Evolutionary conservation across 352 stramenopile genomes (phyloP).

Genomic region (Globisporangium apiculatum): DNA sequence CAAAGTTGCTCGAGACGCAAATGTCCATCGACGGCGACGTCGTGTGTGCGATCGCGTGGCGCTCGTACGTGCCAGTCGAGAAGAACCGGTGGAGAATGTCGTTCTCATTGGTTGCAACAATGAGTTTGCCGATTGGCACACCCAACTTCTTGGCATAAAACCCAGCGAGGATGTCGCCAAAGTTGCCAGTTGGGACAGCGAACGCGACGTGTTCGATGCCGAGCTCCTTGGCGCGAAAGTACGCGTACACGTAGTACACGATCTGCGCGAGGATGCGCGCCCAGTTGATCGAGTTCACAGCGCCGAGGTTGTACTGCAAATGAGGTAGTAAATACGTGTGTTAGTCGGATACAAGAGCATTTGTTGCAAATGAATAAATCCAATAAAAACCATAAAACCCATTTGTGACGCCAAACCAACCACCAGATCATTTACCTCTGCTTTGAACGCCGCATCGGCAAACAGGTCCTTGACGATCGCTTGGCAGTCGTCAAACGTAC

Average conservation of each 20-base stretch:
- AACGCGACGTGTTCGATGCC: conserved; percentile 84
- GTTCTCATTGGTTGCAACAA: conserved; percentile 99
- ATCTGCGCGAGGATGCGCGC: conserved; percentile 98
- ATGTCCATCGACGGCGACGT: conserved; percentile 99
- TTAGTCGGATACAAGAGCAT: no score
- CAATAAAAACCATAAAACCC: background rate
- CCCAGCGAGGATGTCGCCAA: conserved; percentile 97
- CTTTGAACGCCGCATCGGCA: conserved; percentile 90
- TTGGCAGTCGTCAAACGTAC: conserved; percentile 99
- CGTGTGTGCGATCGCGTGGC: conserved; percentile 89
- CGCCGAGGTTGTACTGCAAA: conserved; percentile 87
- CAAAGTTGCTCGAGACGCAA: conserved; percentile 99
- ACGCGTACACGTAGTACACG: conserved; percentile 99
- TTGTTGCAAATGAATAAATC: no score
- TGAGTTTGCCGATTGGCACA: conserved; percentile 92
- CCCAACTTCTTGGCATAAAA: conserved; percentile 95
- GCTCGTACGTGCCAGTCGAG: conserved; percentile 94
- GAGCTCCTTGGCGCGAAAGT: conserved; percentile 84
- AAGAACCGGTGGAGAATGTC: conserved; percentile 99
- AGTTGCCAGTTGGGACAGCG: conserved; percentile 98
- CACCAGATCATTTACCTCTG: conserved; percentile 28
- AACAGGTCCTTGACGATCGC: conserved; percentile 99
- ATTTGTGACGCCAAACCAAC: no score
- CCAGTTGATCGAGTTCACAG: conserved; percentile 99
- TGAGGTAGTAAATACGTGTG: background rate